These are phyloP conservation scores for Gossypium schwendimanii DNA, from an alignment of 441 rosid species.

Conservation along the genomic window DNA sequence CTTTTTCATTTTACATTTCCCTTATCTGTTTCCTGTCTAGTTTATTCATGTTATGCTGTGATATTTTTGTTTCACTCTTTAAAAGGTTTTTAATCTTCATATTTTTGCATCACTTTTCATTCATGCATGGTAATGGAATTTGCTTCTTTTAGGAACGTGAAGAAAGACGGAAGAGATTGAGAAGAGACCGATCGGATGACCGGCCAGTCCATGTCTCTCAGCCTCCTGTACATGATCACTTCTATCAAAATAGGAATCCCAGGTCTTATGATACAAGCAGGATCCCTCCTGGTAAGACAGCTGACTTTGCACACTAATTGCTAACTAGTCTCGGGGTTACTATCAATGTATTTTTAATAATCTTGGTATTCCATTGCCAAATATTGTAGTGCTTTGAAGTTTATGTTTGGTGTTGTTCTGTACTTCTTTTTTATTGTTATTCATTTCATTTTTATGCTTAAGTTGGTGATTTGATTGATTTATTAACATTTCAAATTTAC, in stretches of 20 bases:
- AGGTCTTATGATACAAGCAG: constrained; percentile 58
- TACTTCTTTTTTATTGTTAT: neutral
- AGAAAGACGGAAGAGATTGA: constrained; percentile 78
- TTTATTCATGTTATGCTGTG: neutral
- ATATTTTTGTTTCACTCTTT: neutral
- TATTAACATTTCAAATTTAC: neutral
- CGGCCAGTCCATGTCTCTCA: constrained; percentile 44
- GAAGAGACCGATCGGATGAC: constrained; percentile 55
- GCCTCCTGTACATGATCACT: constrained; percentile 42
- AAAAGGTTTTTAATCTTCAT: neutral
- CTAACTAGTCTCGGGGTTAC: neutral
- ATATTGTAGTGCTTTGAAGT: neutral
- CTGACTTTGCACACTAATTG: neutral
- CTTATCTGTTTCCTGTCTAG: neutral
- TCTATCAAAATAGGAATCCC: constrained; percentile 36
- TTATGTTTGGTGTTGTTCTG: neutral
- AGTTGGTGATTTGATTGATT: neutral
- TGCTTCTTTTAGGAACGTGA: constrained; percentile 69
- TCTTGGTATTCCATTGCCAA: neutral
- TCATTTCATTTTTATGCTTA: neutral
- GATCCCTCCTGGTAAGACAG: constrained; percentile 71
- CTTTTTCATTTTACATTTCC: neutral
- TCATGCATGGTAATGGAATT: neutral
- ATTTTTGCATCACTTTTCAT: neutral
- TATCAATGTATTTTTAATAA: neutral